Evolutionary conservation across 768 basidiomycete genomes (phyloP).

Genomic region (Solioccasus polychromus): DNA sequence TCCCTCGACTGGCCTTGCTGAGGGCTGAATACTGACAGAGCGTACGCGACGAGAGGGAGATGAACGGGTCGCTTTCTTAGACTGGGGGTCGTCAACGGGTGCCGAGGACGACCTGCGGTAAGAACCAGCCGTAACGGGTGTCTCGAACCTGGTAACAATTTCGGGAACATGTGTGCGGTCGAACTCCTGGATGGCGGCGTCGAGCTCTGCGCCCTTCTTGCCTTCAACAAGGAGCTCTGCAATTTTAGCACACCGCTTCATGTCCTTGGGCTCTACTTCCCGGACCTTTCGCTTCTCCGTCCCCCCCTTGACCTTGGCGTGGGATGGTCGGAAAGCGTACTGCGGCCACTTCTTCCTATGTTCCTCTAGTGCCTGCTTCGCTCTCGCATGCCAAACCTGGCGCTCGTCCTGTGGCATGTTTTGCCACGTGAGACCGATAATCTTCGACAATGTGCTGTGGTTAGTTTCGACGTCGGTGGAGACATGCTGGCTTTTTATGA

Average conservation of each 20-base stretch:
- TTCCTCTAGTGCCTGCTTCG: constrained; percentile 67
- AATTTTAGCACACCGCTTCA: constrained; percentile 63
- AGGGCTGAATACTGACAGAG: constrained; percentile 24
- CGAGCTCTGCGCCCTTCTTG: constrained; percentile 60
- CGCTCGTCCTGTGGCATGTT: constrained; percentile 73
- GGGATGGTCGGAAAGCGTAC: constrained; percentile 70
- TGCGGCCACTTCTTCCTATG: constrained; percentile 70
- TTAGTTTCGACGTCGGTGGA: constrained; percentile 77
- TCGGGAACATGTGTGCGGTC: constrained; percentile 51
- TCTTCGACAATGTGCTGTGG: constrained; percentile 81
- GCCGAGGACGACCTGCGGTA: constrained; percentile 69
- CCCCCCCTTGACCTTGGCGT: constrained; percentile 33
- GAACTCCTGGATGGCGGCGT: constrained; percentile 60
- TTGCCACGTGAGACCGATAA: constrained; percentile 82
- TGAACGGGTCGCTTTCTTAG: constrained; percentile 29
- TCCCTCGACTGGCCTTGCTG: constrained; percentile 2
- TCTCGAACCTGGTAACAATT: constrained; percentile 69
- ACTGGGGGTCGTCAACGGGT: constrained; percentile 43
- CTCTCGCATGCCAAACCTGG: constrained; percentile 74
- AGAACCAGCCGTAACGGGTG: constrained; percentile 66
- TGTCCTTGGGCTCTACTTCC: constrained; percentile 48
- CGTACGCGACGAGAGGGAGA: constrained; percentile 20
- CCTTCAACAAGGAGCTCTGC: constrained; percentile 65
- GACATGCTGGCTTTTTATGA: constrained; percentile 77
- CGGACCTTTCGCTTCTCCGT: constrained; percentile 34